phyloP scores from a whole-genome alignment of 2,329 filamentous ascomycete species.

The Aphanoascus verrucosus region DNA sequence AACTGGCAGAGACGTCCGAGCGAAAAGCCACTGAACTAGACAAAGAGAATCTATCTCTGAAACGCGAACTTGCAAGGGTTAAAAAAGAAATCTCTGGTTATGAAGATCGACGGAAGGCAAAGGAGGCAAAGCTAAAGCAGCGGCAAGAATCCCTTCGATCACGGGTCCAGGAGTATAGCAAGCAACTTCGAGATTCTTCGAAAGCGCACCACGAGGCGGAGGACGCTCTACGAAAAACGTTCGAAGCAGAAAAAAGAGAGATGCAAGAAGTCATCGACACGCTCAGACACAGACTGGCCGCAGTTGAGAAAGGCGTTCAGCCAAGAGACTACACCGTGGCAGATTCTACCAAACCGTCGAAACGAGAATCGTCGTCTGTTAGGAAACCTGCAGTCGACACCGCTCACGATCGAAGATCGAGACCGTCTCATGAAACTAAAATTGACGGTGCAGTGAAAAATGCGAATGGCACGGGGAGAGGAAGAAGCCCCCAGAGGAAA shows the following conservation, averaged over 20 bases:
- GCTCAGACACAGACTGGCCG: slow-evolving; percentile 25
- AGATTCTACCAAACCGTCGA: neutral
- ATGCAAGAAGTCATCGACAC: slow-evolving; percentile 32
- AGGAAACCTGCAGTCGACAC: neutral
- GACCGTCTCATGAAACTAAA: neutral
- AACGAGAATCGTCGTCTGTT: slow-evolving; percentile 17
- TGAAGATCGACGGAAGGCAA: slow-evolving; percentile 34
- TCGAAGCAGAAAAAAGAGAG: slow-evolving; percentile 29
- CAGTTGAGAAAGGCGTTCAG: slow-evolving; percentile 15
- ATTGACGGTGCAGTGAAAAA: neutral
- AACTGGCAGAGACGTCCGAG: slow-evolving; percentile 31
- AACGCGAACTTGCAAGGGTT: slow-evolving; percentile 31
- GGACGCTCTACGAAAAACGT: slow-evolving; percentile 25
- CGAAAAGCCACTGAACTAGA: slow-evolving; percentile 33
- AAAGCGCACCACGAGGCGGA: slow-evolving; percentile 31
- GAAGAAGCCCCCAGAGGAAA: neutral
- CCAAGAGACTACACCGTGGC: neutral
- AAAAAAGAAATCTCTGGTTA: slow-evolving; percentile 36
- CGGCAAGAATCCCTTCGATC: slow-evolving; percentile 31
- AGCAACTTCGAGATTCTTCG: slow-evolving; percentile 27
- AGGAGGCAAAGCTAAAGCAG: slow-evolving; percentile 34
- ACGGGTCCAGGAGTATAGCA: slow-evolving; percentile 33
- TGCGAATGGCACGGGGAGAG: neutral
- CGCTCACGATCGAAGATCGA: neutral
- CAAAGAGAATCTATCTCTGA: slow-evolving; percentile 33